Evolutionary conservation across 2,329 filamentous ascomycete species (phyloP), one percentile per base, ranked within the genome.

Genomic region (Rhytidhysteron rufulum): DNA sequence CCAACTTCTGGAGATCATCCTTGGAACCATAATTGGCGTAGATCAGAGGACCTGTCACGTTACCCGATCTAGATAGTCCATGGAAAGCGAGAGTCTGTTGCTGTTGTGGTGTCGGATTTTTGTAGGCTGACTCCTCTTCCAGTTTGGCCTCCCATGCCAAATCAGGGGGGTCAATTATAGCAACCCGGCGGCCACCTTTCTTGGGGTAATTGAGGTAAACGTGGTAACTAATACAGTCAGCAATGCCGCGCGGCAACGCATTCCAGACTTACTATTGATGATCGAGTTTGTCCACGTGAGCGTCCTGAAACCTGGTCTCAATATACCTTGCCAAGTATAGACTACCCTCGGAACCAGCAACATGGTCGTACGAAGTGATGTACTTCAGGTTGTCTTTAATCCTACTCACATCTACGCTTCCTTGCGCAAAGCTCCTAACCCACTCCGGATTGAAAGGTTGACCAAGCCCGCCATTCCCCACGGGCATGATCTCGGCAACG

Each of bases 181-280:
- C 82, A 29, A 98, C 83, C 42, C 82, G 79, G 36, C 93, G 78
- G 10, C 91, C 93, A 44, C 80, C 83, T 20, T 77, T 69, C 48
- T 75, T 85, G 0, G 93, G 89, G 62, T 95, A 98, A 65, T 97
- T 97, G 56, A 97, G 71, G 61, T 96, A 97, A 13, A 94, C 90
- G 54, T 85, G 77, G 63, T 87, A 95, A 59, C 53, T 60, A 48
- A 40, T 3, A 20, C 5, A 13, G 31, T 60, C 33, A 60, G 58
- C 44, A 42, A 29, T 6, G 5, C 5, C 33, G n/a, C n/a, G n/a
- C n/a, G n/a, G n/a, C n/a, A n/a, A n/a, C n/a, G n/a, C n/a, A n/a
- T n/a, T n/a, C n/a, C 13, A 17, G 9, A 61, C 64, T 45, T 67
- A 74, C 47, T 88, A 80, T 54, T 95, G 85, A 55, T 88, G 75